Evolutionary conservation across 768 basidiomycete genomes (phyloP), one percentile per base, ranked within the genome.

Genomic region (Tricholoma hemisulphureum): DNA sequence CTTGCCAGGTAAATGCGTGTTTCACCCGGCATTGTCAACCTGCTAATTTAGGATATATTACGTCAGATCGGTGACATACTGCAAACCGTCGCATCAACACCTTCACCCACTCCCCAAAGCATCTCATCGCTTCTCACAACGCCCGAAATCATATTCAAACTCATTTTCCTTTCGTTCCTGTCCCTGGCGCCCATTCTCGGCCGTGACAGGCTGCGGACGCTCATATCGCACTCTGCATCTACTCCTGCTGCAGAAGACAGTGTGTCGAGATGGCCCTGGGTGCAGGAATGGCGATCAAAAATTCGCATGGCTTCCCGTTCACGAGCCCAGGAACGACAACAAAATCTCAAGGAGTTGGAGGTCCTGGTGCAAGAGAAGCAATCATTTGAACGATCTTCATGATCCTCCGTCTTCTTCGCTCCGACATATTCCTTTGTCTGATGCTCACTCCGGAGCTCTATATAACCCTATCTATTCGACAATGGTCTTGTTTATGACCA

Each of bases 161-260:
- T 98, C 59, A 81, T 88, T 21, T 82, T 92, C 61, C 76, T 98
- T 8, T 91, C 93, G 20, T 81, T 89, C 66, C 73, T 98, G 59
- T 93, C 93, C 43, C 81, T 96, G 10, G 87, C 94, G 13, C 95
- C 95, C 13, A 91, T 96, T 52, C 76, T 96, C 4, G 88, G 86
- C 20, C 83, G 89, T 24, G 84, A 87, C 54, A 77, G 80, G 56
- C 75, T 93, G 6, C 83, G 84, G 37, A 71, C 77, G 20, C 75
- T 91, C 70, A 78, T 91, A 51, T 69, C 76, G 10, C 68, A 63
- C 50, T 65, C 64, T 37, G 58, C 53, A 29, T 46, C 64, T 16
- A 26, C 64, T 34, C 49, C 50, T 14, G 26, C 65, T 49, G 65
- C 71, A 14, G 66, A 75, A 41, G 67, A 69, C 21, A 62, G 66